A percentile compares a stretch with the other conserved stretches of the same genome.
These are phyloP conservation scores for Saprolegnia diclina DNA, from an alignment of 352 stramenopile species.

Conservation along the genomic window DNA sequence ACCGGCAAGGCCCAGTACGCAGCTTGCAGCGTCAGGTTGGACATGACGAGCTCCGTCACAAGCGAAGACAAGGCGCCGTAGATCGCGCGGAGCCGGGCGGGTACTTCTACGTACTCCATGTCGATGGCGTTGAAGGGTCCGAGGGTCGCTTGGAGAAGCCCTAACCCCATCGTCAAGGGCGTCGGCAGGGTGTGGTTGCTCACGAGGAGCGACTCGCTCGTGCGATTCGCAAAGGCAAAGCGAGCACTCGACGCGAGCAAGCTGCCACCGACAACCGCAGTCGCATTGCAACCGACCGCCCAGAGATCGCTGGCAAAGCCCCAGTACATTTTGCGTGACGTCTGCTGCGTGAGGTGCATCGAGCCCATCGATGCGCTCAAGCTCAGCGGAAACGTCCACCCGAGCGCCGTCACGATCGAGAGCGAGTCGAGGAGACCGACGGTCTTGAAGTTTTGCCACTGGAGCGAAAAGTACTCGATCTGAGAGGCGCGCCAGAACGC, in stretches of 20 bases:
- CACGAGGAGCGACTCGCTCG: neutral
- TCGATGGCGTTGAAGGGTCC: slow-evolving; percentile 12
- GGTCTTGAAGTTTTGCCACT: slow-evolving; percentile 26
- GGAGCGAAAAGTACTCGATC: neutral
- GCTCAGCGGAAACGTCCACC: slow-evolving; percentile 11
- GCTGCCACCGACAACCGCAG: neutral
- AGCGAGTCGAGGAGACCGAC: neutral
- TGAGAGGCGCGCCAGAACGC: neutral
- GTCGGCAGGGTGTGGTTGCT: neutral
- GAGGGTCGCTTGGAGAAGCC: neutral
- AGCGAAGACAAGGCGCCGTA: neutral
- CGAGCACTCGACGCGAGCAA: neutral
- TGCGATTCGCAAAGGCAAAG: slow-evolving; percentile 7
- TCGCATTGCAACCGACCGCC: neutral
- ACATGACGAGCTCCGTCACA: neutral
- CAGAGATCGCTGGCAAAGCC: slow-evolving; percentile 17
- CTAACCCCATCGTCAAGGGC: neutral
- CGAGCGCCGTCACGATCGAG: neutral
- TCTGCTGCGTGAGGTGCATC: slow-evolving; percentile 1
- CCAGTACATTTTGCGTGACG: slow-evolving; percentile 24
- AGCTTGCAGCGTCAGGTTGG: neutral
- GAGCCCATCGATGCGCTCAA: neutral
- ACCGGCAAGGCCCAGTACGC: neutral
- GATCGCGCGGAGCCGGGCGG: neutral
- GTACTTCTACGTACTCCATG: neutral